Conservation (phyloP, 1,139 yeast genomes). For the Petasospora fabianii region DNA sequence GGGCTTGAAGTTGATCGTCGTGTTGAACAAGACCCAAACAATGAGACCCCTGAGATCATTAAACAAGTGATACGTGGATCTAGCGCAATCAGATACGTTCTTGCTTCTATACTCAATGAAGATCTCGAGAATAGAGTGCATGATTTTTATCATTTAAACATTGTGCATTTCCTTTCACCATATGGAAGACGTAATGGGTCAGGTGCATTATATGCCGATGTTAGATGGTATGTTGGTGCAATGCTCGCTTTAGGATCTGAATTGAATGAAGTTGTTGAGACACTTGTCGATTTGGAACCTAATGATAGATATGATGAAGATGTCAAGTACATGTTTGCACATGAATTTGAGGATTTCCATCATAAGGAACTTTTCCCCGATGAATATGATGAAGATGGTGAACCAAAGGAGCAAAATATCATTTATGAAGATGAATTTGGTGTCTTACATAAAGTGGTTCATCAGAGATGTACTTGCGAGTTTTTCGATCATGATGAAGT, state of each 20-base stretch:
- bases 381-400: slow-evolving; percentile 33
- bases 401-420: slow-evolving; percentile 23
- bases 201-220: slow-evolving; percentile 57
- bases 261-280: slow-evolving; percentile 47
- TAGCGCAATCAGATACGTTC: slow-evolving; percentile 55
- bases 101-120: slow-evolving; percentile 57
- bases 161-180: slow-evolving; percentile 57
- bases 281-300: slow-evolving; percentile 54
- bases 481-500: slow-evolving; percentile 33
- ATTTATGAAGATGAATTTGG: slow-evolving; percentile 31
- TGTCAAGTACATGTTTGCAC: slow-evolving; percentile 65
- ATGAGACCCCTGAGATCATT: slow-evolving; percentile 45
- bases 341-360: slow-evolving; percentile 39
- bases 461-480: slow-evolving; percentile 36
- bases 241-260: slow-evolving; percentile 42
- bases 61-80: slow-evolving; percentile 58
- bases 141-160: slow-evolving; percentile 53
- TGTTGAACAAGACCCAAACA: slow-evolving; percentile 41
- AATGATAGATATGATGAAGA: slow-evolving; percentile 74
- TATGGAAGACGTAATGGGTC: slow-evolving; percentile 51
- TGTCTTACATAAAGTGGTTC: slow-evolving; percentile 25
- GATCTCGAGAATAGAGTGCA: slow-evolving; percentile 37
- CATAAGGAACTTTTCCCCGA: slow-evolving; percentile 23
- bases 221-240: slow-evolving; percentile 46
- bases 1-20: slow-evolving; percentile 64